Base-by-base conservation (phyloP, 148 eudicot species). In the Silene conica region DNA sequence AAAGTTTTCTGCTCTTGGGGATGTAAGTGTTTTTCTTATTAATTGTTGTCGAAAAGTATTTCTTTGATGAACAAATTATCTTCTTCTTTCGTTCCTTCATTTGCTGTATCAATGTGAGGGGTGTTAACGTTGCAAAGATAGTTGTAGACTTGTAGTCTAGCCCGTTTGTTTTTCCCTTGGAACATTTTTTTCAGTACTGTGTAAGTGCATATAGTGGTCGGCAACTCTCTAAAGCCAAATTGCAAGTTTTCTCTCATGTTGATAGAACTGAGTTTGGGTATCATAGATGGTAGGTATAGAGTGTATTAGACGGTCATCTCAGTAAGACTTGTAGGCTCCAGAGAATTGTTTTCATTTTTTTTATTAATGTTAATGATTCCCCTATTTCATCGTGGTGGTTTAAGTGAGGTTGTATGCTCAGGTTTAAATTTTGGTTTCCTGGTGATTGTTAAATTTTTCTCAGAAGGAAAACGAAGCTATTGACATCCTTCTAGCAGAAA, bases 401-500 rank as follows among this genome's bases (percentile, higher is more conserved):
- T 10, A 9, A 22, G 59, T 26, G 20, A 26, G 59, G 60, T 14
- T 69, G 59, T 31, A 28, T 25, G 46, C 23, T 50, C 28, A n/a
- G 14, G 3, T 69, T 69, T 58, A 34, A n/a, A 13, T 66, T 41
- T 48, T 63, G 23, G 50, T 63, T 28, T 74, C 70, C 58, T 41
- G 67, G 19, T 67, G 19, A 73, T 16, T 70, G 28, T 55, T 65
- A 38, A 56, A 56, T 54, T 71, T 70, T 76, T 84, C 79, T 72
- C 93, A 94, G 98, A 90, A 80, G 79, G 93, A 88, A 58, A 92
- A 94, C 82, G 92, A 94, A 43, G 95, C 96, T 76, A 86, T 94
- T 69, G 98, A 94, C 76, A 88, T 94, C 83, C 98, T 94, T 81
- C 88, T 94, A 55, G 98, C 98, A 52, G 98, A 94, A 85, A 89